A percentile compares a stretch with the other conserved stretches of the same genome.
Conservation (phyloP, 495 filamentous ascomycete species). For the Bacidia gigantensis region DNA sequence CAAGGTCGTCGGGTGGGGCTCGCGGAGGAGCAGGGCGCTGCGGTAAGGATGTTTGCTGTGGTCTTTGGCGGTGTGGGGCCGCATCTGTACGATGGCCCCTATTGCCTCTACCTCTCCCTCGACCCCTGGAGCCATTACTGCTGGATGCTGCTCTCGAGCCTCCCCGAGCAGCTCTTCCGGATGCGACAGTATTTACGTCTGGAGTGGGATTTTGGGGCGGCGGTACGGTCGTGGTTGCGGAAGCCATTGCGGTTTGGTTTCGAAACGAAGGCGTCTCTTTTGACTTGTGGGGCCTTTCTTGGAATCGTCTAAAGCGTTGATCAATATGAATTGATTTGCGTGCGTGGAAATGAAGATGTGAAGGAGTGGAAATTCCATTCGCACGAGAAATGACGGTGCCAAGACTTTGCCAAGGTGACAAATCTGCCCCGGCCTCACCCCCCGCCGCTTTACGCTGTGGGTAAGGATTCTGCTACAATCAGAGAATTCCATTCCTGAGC, state of each 20-base stretch:
- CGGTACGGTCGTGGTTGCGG: conserved; percentile 2
- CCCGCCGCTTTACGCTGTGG: too few relatives aligned
- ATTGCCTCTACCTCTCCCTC: conserved; percentile 14
- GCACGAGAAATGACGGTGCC: too few relatives aligned
- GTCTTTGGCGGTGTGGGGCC: not conserved
- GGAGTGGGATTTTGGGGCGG: not conserved
- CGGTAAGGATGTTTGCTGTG: not conserved
- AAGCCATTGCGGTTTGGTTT: conserved; percentile 6
- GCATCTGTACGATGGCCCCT: not conserved
- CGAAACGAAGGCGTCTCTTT: too few relatives aligned
- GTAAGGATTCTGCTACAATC: too few relatives aligned
- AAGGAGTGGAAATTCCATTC: too few relatives aligned
- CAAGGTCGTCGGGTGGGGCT: conserved; percentile 20
- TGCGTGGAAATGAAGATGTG: too few relatives aligned
- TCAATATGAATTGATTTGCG: too few relatives aligned
- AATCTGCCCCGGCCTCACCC: too few relatives aligned
- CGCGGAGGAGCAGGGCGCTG: conserved; percentile 14
- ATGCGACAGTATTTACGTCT: not conserved
- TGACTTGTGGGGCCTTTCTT: too few relatives aligned
- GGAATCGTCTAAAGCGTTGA: too few relatives aligned
- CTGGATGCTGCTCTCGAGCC: conserved; percentile 2
- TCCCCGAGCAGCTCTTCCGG: conserved; percentile 2
- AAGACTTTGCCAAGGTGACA: too few relatives aligned
- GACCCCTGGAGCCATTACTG: conserved; percentile 9
- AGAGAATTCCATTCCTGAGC: too few relatives aligned